Evolutionary conservation across 148 eudicot species (phyloP), one percentile per base, ranked within the genome.

Genomic region (Vaccinium darrowii): DNA sequence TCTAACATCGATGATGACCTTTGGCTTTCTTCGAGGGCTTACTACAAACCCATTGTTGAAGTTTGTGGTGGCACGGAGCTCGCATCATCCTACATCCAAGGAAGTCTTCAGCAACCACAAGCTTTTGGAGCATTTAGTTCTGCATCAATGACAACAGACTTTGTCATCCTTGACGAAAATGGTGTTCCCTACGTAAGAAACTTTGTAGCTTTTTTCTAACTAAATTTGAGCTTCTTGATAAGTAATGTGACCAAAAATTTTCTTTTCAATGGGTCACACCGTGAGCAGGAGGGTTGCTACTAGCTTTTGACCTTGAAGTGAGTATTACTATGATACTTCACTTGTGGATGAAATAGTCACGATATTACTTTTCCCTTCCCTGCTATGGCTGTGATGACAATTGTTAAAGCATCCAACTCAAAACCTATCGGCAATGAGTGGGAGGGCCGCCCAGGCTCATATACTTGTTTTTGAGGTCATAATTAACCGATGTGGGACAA

Each of bases 51-150:
- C 30, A 82, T 97, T 76, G 21, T 95, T 84, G 99, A 97, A 88
- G 88, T 91, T 84, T 97, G 99, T 84, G 99, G 99, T 39, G 99
- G 99, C 87, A 93, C 98, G 25, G 98, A 97, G 87, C 93, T 97
- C 62, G 98, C 98, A 73, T 93, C 95, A 33, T 87, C 90, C 83
- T 97, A 92, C 86, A 85, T 91, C 82, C 85, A 87, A 65, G 98
- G 95, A 84, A 93, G 90, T 86, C 82, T 87, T 88, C 84, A 94
- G 85, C 99, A 94, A 86, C 98, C 98, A 60, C 99, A 97, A 89
- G 96, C 98, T 25, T 95, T 97, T 86, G 99, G 92, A 83, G 85
- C 98, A 77, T 95, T 97, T 91, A 97, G 98, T 89, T 89, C 91
- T 79, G 86, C 96, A 0, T 33, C 98, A 78, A 88, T 97, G 95